Base-by-base conservation (phyloP, 2,329 filamentous ascomycete species). In the Paecilomyces niveus region DNA sequence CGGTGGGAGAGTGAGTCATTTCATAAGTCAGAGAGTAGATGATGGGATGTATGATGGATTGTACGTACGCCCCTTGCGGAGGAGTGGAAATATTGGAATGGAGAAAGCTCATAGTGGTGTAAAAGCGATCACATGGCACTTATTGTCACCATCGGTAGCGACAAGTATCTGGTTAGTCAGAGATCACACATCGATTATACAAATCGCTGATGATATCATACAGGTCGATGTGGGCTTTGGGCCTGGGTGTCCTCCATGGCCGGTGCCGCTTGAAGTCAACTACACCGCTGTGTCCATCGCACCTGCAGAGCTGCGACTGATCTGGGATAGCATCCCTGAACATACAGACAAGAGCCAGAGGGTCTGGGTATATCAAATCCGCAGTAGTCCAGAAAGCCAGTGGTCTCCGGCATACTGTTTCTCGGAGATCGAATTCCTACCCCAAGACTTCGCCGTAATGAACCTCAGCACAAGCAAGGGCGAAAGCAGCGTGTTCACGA, bases 401-500 rank as follows among this genome's bases (percentile, higher is more conserved):
- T 92, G 87, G 84, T 75, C 80, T 22, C 75, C 82, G 1, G 81
- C 79, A 54, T 90, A 89, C 69, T 83, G 80, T 61, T 92, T 91
- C 69, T 80, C 81, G 1, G 84, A 88, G 60, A 75, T 81, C 15
- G 86, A 89, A 70, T 89, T 88, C 69, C 68, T 84, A 33, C 80
- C 79, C 3, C 70, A 75, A 51, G 87, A 89, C 70, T 89, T 85
- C 65, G 79, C 78, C 35, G 75, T 86, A 5, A 78, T 87, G 76
- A 88, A 83, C 69, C 83, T 76, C 64, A 81, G 68, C 53, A 83
- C 82, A 1, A 84, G 81, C 62, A 78, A 77, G 52, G 75, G 72
- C 57, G 70, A 74, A 22, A 68, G 70, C 31, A 82, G 77, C 58
- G 83, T 79, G 68, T 87, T 88, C 68, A 82, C 80, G 10, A 73